phyloP scores from a whole-genome alignment of 306 rosid genomes.

The Elaeagnus macrophylla region DNA sequence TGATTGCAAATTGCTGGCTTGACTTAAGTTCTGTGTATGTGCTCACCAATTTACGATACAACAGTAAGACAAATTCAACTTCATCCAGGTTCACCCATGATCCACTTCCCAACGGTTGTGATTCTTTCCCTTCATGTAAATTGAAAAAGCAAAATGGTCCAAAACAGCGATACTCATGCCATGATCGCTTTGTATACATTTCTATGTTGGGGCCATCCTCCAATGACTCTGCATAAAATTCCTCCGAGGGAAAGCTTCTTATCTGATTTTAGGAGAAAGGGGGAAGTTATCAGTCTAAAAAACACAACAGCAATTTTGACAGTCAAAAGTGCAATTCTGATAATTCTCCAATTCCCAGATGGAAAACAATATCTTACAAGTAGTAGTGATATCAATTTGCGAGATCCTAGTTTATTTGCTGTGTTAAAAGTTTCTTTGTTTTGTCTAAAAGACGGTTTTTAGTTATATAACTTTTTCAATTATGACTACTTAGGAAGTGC shows the following conservation, averaged over 20 bases:
- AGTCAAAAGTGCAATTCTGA: no score
- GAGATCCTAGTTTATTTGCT: no score
- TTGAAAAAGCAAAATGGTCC: conserved; percentile 89
- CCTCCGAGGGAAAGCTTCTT: conserved; percentile 79
- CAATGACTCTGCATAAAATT: conserved; percentile 71
- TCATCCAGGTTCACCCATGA: conserved; percentile 71
- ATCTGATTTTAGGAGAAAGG: conserved; percentile 37
- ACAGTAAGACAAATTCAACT: conserved; percentile 72
- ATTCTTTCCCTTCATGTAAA: conserved; percentile 65
- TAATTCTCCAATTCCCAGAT: no score
- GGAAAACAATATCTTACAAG: no score
- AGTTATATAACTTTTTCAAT: no score
- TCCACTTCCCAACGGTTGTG: conserved; percentile 59
- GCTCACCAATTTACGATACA: conserved; percentile 64
- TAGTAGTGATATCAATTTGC: no score
- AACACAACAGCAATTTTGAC: no score
- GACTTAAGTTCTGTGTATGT: conserved; percentile 62
- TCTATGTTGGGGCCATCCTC: conserved; percentile 59
- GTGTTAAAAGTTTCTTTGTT: no score
- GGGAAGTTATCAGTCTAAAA: no score
- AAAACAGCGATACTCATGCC: conserved; percentile 77
- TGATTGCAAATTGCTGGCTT: conserved; percentile 67
- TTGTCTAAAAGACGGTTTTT: no score
- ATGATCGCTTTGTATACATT: conserved; percentile 46
- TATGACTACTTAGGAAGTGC: no score